Evolutionary conservation across 148 eudicot species (phyloP).

Genomic region (Dianthus caryophyllus): DNA sequence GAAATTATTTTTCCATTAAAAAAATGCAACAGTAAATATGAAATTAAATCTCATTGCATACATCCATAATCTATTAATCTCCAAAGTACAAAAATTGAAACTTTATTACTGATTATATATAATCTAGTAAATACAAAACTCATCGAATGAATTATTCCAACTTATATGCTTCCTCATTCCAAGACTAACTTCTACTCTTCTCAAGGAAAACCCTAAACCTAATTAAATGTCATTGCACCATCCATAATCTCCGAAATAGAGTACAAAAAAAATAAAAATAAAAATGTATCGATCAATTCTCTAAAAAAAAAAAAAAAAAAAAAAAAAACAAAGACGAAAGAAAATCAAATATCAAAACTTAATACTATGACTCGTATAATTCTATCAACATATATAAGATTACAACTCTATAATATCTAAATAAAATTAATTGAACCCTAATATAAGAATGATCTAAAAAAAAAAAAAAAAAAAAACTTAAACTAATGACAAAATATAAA

Average conservation of each 20-base stretch:
- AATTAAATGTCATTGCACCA: constrained; percentile 2
- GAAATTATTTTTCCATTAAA: too few relatives aligned
- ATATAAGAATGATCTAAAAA: constrained; percentile 7
- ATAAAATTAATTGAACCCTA: background rate
- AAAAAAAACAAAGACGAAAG: too few relatives aligned
- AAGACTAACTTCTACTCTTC: constrained; percentile 13
- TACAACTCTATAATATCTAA: background rate
- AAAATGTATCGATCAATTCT: too few relatives aligned
- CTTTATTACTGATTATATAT: too few relatives aligned
- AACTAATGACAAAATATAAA: too few relatives aligned
- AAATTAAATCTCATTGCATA: too few relatives aligned
- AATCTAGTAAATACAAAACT: too few relatives aligned
- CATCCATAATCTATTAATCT: too few relatives aligned
- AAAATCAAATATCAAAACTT: constrained; percentile 7
- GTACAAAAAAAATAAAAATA: too few relatives aligned
- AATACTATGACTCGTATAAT: background rate
- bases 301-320: too few relatives aligned
- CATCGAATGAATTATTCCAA: constrained; percentile 15
- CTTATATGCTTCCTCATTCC: constrained; percentile 13
- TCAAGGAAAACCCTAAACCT: constrained; percentile 27
- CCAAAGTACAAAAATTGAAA: too few relatives aligned
- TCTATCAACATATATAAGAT: background rate
- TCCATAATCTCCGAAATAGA: constrained; percentile 3
- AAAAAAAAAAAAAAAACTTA: background rate
- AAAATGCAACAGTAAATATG: too few relatives aligned